These are phyloP conservation scores for Suillus ampliporus DNA, from an alignment of 768 basidiomycete genomes.

Conservation along the genomic window DNA sequence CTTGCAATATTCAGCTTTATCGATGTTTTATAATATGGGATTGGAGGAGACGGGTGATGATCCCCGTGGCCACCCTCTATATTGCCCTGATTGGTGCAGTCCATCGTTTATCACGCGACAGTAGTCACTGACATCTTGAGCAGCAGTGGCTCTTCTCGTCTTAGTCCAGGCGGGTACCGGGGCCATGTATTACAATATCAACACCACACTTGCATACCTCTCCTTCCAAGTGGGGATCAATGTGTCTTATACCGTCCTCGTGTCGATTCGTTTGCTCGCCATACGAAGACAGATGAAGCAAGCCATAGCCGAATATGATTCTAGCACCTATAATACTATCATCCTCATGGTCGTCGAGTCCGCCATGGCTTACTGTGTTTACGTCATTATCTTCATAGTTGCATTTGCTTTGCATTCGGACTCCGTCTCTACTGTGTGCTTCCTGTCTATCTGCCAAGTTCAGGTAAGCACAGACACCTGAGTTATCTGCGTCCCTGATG, in stretches of 20 bases:
- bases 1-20: not conserved
- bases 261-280: not conserved
- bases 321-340: not conserved
- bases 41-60: not conserved
- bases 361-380: not conserved
- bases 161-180: not conserved
- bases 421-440: not conserved
- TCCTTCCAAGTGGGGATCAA: not conserved
- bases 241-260: not conserved
- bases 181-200: not conserved
- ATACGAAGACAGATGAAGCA: not conserved
- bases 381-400: not conserved
- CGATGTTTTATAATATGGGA: conserved; percentile 2
- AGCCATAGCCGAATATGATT: not conserved
- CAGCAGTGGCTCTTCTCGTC: not conserved
- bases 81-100: not conserved
- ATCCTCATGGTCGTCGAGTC: conserved; percentile 3
- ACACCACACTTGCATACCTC: not conserved
- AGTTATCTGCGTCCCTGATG: not conserved
- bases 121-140: not conserved
- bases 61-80: not conserved
- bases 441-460: not conserved
- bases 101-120: not conserved
- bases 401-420: not conserved
- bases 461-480: not conserved